A percentile compares a stretch with the other conserved stretches of the same genome.
phyloP scores from a whole-genome alignment of 129 eudicot genomes.

The Cynara cardunculus region DNA sequence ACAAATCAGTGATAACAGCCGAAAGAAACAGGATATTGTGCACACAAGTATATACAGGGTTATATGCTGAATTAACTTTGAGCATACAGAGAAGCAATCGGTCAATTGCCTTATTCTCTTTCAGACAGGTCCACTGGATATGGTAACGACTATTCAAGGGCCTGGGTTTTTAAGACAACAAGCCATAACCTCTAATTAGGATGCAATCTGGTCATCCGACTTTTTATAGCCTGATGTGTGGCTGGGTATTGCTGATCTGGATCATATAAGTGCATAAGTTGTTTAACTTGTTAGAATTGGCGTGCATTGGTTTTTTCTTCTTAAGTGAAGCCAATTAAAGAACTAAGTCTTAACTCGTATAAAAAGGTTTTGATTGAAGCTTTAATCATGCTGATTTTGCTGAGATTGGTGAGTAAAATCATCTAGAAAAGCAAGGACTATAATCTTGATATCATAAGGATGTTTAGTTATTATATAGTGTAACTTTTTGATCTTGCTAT shows the following conservation, averaged over 20 bases:
- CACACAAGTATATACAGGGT: not conserved
- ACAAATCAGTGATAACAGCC: not conserved
- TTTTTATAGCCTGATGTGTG: too few species aligned
- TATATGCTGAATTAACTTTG: not conserved
- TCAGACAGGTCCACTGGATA: too few species aligned
- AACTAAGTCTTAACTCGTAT: not conserved
- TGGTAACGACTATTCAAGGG: too few species aligned
- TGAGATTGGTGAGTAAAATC: not conserved
- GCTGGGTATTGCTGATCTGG: too few species aligned
- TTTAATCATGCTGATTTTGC: not conserved
- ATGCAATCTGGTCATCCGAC: too few species aligned
- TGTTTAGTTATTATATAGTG: not conserved
- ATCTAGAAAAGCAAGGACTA: not conserved
- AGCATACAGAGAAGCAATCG: not conserved
- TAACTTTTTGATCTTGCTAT: not conserved
- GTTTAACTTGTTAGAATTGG: not conserved
- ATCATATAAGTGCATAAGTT: not conserved
- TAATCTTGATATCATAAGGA: not conserved
- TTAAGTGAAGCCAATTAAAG: not conserved
- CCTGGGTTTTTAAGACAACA: too few species aligned
- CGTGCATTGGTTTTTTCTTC: not conserved
- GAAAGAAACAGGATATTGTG: not conserved
- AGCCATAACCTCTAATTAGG: too few species aligned
- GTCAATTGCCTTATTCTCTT: not conserved
- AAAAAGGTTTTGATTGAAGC: not conserved